These are phyloP conservation scores for Ilyonectria robusta DNA, from an alignment of 2,329 filamentous ascomycete genomes.

Conservation along the genomic window DNA sequence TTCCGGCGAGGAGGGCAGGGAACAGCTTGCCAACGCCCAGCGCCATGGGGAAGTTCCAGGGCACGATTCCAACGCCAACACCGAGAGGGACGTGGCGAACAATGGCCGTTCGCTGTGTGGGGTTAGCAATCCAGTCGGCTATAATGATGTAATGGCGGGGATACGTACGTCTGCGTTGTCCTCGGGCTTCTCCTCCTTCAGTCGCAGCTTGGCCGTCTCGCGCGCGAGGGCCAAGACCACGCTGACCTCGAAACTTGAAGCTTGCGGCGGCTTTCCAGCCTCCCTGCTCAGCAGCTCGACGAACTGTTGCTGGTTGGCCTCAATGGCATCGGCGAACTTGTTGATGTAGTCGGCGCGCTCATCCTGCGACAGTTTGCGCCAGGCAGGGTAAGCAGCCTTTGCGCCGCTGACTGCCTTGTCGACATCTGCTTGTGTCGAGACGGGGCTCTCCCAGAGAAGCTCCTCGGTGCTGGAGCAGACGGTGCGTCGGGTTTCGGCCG, in stretches of 20 bases:
- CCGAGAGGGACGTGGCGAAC: slow-evolving; percentile 36
- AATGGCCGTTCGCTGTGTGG: slow-evolving; percentile 27
- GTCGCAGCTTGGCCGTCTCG: slow-evolving; percentile 30
- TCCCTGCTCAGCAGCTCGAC: slow-evolving; percentile 42
- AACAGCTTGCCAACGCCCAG: slow-evolving; percentile 62
- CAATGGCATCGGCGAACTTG: slow-evolving; percentile 47
- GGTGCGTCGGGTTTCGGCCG: slow-evolving; percentile 34
- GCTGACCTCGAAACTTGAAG: slow-evolving; percentile 30
- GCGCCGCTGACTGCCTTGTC: slow-evolving; percentile 49
- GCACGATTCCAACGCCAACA: slow-evolving; percentile 39
- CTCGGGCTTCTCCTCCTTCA: slow-evolving; percentile 38
- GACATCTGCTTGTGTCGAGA: slow-evolving; percentile 48
- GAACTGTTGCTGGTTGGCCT: slow-evolving; percentile 42
- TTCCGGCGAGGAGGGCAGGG: slow-evolving; percentile 70
- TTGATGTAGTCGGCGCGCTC: slow-evolving; percentile 45
- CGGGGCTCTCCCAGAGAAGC: slow-evolving; percentile 49
- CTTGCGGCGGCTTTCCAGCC: slow-evolving; percentile 44
- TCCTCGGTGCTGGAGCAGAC: slow-evolving; percentile 52
- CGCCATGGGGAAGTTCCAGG: slow-evolving; percentile 44
- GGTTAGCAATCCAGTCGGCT: background rate
- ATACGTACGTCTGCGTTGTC: slow-evolving; percentile 31
- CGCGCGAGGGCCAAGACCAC: slow-evolving; percentile 22
- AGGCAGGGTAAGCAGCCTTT: slow-evolving; percentile 46
- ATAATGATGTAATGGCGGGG: background rate
- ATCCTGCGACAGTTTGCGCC: slow-evolving; percentile 46